Evolutionary conservation across 2,329 filamentous ascomycete genomes (phyloP).

Genomic region (Aspergillus proliferans): DNA sequence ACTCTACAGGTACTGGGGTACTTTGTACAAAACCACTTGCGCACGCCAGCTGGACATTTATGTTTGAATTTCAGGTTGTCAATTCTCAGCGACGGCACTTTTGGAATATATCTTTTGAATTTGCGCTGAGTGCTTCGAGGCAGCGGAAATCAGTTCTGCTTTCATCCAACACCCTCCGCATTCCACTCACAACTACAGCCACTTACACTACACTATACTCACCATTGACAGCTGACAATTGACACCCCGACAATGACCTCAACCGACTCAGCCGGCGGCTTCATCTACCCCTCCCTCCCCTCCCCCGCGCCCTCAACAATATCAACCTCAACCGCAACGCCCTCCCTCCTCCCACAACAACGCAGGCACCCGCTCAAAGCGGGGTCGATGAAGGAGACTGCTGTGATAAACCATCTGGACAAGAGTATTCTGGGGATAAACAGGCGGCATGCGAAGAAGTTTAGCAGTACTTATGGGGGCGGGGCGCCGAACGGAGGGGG

Average conservation of each 20-base stretch:
- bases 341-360: conserved; percentile 45
- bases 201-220: no score
- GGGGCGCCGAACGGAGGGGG: conserved; percentile 11
- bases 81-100: no score
- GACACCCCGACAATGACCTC: background rate
- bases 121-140: no score
- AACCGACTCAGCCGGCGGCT: conserved; percentile 29
- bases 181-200: no score
- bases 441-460: conserved; percentile 49
- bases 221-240: background rate
- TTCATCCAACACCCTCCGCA: no score
- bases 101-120: no score
- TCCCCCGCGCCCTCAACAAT: conserved; percentile 41
- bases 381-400: conserved; percentile 54
- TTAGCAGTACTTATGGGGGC: conserved; percentile 27
- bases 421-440: conserved; percentile 46
- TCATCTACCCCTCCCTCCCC: conserved; percentile 33
- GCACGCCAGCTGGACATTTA: no score
- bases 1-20: background rate
- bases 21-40: no score
- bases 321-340: conserved; percentile 31
- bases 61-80: no score
- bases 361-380: conserved; percentile 48
- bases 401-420: conserved; percentile 54
- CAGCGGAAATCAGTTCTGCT: no score